Percentiles rank a stretch among this genome's conserved stretches.
Conservation (phyloP, 495 filamentous ascomycete species). For the Penicillium parvum region DNA sequence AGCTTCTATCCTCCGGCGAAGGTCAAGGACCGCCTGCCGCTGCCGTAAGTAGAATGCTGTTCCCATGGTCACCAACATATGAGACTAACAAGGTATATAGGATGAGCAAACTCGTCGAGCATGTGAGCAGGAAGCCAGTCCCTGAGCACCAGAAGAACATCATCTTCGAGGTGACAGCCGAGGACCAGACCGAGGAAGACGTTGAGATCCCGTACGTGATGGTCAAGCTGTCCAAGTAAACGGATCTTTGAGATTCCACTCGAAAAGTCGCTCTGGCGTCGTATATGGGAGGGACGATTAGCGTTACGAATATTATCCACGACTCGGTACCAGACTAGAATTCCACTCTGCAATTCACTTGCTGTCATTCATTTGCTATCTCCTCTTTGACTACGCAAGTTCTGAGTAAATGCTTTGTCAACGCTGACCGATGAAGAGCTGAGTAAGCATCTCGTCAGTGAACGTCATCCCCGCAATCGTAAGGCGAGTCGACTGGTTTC, state of each 20-base stretch:
- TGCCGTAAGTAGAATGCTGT: conserved; percentile 54
- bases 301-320: conserved; percentile 14
- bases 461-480: conserved; percentile 22
- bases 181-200: conserved; percentile 87
- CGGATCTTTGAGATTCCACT: neutral
- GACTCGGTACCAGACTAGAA: conserved; percentile 13
- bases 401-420: conserved; percentile 27
- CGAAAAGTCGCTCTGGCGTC: neutral
- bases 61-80: neutral
- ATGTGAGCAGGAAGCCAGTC: conserved; percentile 85
- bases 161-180: conserved; percentile 93
- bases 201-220: conserved; percentile 97
- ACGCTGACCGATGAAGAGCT: conserved; percentile 23
- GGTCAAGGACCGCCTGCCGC: conserved; percentile 71
- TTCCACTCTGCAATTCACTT: conserved; percentile 8
- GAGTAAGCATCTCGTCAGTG: conserved; percentile 20
- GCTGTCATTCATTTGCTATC: neutral
- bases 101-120: conserved; percentile 82
- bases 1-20: conserved; percentile 89
- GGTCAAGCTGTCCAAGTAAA: conserved; percentile 60
- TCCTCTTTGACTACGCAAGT: neutral
- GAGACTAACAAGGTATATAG: conserved; percentile 33
- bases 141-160: conserved; percentile 90
- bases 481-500: neutral
- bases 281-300: neutral